Evolutionary conservation across 164 flowering plant species (phyloP), one percentile per base, ranked within the genome.

Genomic region (Protea cynaroides): DNA sequence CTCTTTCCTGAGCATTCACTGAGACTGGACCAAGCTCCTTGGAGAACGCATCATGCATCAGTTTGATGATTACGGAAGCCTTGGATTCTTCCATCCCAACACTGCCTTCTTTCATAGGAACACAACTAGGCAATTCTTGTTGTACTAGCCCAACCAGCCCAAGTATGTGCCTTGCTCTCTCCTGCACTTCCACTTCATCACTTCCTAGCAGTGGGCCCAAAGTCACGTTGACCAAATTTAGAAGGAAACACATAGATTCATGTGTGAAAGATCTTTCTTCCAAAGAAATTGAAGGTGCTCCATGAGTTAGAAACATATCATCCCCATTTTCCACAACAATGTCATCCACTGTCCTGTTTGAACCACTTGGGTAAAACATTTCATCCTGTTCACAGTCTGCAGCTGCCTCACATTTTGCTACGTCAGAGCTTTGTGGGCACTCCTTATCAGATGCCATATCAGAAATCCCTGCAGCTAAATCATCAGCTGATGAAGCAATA

Each of bases 11-110:
- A 55, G 96, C 88, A 79, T 52, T 85, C 40, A 68, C 37, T 25
- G 96, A 80, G 64, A 91, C 85, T 40, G 94, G 96, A 44, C 92
- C 92, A 25, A 86, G 88, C 72, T 94, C 96, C 64, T 77, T 77
- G 6, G 78, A 79, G 53, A 89, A 84, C 44, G 80, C 78, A 67
- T 79, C 80, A 53, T 49, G 65, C 72, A 90, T 65, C 64, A 81
- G 56, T 62, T 74, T 72, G 23, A 86, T 66, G 13, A 81, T 43
- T 59, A 72, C 75, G 51, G 71, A 59, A 68, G 74, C 78, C 66
- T 74, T 73, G 4, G 24, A 29, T 49, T 77, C 77, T 59, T 61
- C 73, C 51, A 37, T 70, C 4, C 58, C 71, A 14, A 59, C 51
- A 59, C 57, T 72, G 22, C 25, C 77, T 68, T 74, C 86, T 53